Evolutionary conservation across 495 filamentous ascomycete genomes (phyloP).

Genomic region (Tricharina praecox): DNA sequence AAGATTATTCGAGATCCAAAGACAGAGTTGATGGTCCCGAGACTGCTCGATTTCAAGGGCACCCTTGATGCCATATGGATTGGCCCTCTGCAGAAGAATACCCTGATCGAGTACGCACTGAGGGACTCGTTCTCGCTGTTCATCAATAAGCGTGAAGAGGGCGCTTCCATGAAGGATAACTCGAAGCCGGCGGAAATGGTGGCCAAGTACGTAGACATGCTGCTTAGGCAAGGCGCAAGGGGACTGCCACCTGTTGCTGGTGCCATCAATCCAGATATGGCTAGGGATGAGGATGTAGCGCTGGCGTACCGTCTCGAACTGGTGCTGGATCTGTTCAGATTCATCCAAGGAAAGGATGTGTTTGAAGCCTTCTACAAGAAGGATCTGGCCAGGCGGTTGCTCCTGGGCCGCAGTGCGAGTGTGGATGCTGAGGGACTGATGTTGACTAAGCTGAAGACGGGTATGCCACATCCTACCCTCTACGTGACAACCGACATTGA

Average conservation of each 20-base stretch:
- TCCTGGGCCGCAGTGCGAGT: slow-evolving; percentile 82
- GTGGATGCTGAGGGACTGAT: slow-evolving; percentile 91
- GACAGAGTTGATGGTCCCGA: slow-evolving; percentile 70
- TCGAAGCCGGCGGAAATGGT: slow-evolving; percentile 97
- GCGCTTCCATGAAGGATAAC: slow-evolving; percentile 59
- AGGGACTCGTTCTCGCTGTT: slow-evolving; percentile 73
- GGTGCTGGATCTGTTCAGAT: slow-evolving; percentile 83
- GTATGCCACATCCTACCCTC: slow-evolving; percentile 26
- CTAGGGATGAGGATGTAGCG: slow-evolving; percentile 58
- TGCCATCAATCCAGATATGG: background rate
- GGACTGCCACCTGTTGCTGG: slow-evolving; percentile 45
- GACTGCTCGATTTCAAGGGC: slow-evolving; percentile 66
- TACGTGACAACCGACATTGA: background rate
- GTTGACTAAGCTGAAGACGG: slow-evolving; percentile 71
- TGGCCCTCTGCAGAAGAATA: slow-evolving; percentile 55
- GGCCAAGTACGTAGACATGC: slow-evolving; percentile 83
- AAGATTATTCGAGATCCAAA: slow-evolving; percentile 65
- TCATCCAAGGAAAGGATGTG: slow-evolving; percentile 90
- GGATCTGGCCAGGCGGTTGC: slow-evolving; percentile 69
- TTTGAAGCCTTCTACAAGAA: slow-evolving; percentile 99
- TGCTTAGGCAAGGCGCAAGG: slow-evolving; percentile 75
- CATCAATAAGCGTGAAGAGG: slow-evolving; percentile 65
- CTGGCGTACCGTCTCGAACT: slow-evolving; percentile 79
- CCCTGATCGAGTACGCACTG: slow-evolving; percentile 54
- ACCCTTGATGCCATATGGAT: slow-evolving; percentile 57